Conservation (phyloP, 1,139 yeast species). For the Pichia sp. region DNA sequence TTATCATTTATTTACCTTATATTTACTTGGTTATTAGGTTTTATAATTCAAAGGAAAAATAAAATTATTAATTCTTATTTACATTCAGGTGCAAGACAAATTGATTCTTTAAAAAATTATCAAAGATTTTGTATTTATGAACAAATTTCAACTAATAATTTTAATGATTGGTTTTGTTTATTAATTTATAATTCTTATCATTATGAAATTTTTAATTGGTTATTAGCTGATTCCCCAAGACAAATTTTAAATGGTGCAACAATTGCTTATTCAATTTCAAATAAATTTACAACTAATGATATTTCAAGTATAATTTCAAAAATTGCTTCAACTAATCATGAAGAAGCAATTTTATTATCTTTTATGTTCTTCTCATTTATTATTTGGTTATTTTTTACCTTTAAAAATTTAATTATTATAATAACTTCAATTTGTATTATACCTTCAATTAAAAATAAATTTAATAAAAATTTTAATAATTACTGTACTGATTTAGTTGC, state of each 20-base stretch:
- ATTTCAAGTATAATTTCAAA: conserved; percentile 48
- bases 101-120: conserved; percentile 54
- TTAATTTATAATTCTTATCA: conserved; percentile 41
- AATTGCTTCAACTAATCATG: conserved; percentile 55
- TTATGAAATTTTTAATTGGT: conserved; percentile 60
- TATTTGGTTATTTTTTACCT: conserved; percentile 69
- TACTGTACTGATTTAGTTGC: conserved; percentile 25
- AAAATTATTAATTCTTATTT: conserved; percentile 70
- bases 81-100: conserved; percentile 53
- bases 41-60: conserved; percentile 49
- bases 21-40: conserved; percentile 57
- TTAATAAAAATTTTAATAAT: conserved; percentile 14
- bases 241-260: conserved; percentile 80
- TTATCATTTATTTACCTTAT: conserved; percentile 56
- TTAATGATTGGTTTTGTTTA: conserved; percentile 63
- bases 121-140: conserved; percentile 68
- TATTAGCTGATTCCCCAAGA: conserved; percentile 82
- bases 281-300: conserved; percentile 30
- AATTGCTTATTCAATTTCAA: conserved; percentile 41
- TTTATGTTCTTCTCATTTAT: conserved; percentile 70
- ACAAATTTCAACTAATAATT: conserved; percentile 58
- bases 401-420: conserved; percentile 38
- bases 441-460: conserved; percentile 7
- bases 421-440: conserved; percentile 22
- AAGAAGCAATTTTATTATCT: conserved; percentile 64